A percentile compares a stretch with the other conserved stretches of the same genome.
Conservation (phyloP, 108 stramenopile species). For the Cyclotella choctawhatcheeana region DNA sequence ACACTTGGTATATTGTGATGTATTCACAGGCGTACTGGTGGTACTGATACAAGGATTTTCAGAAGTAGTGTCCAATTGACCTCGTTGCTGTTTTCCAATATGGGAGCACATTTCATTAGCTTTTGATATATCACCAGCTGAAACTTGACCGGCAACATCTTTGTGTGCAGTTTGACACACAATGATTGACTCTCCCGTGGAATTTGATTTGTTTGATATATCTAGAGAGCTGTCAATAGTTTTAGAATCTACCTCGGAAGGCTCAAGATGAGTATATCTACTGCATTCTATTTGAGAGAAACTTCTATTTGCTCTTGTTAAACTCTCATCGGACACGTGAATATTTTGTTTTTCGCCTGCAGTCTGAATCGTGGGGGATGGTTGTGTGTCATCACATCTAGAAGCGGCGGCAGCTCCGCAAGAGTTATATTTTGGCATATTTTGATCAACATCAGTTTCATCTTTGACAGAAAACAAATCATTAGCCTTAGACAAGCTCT, state of each 20-base stretch:
- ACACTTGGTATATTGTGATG: too few relatives aligned
- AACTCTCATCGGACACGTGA: neutral
- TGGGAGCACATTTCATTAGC: neutral
- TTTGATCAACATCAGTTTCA: too few relatives aligned
- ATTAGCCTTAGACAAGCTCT: neutral
- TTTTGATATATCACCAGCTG: neutral
- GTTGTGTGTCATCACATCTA: neutral
- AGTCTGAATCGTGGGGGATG: neutral
- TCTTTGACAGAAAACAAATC: neutral
- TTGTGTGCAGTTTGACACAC: constrained; percentile 1
- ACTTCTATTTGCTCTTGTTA: neutral
- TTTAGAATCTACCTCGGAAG: too few relatives aligned
- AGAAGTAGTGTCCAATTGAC: neutral
- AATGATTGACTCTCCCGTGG: constrained; percentile 3
- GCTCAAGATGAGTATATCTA: too few relatives aligned
- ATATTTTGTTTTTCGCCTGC: neutral
- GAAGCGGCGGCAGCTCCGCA: too few relatives aligned
- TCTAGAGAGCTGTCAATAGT: too few relatives aligned
- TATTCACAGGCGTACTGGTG: too few relatives aligned
- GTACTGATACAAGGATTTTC: neutral
- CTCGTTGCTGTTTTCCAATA: neutral
- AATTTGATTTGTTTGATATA: too few relatives aligned
- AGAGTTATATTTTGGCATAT: too few relatives aligned
- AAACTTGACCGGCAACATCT: neutral
- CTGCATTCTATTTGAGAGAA: neutral